Percentiles rank a stretch among this genome's conserved stretches.
These are phyloP conservation scores for Senecio squalidus DNA, from an alignment of 140 eudicot species.

Conservation along the genomic window DNA sequence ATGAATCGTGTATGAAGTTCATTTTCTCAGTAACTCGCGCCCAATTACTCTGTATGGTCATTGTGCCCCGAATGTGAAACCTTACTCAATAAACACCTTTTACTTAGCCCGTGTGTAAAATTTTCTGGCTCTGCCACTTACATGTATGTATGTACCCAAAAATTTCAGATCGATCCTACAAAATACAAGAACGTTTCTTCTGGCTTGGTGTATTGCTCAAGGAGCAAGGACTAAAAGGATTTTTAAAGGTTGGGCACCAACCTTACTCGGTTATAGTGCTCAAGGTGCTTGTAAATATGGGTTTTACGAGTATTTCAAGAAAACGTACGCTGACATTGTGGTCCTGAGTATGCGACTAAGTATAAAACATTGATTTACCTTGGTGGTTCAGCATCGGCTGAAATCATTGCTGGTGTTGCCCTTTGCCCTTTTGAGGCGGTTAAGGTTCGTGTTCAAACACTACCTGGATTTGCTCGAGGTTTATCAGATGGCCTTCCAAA, in stretches of 20 bases:
- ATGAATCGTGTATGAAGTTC: too few species aligned
- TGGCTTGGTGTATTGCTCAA: background rate
- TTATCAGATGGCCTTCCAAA: background rate
- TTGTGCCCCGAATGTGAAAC: too few species aligned
- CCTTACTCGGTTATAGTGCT: background rate
- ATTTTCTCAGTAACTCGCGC: too few species aligned
- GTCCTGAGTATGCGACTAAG: background rate
- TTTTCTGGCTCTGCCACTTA: too few species aligned
- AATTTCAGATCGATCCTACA: background rate
- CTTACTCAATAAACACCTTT: too few species aligned
- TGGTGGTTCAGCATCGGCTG: background rate
- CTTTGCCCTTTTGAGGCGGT: background rate
- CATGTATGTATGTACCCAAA: background rate
- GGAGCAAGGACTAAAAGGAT: background rate
- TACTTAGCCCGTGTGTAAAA: background rate
- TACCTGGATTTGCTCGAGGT: background rate
- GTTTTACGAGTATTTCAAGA: background rate
- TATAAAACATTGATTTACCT: background rate
- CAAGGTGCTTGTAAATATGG: background rate
- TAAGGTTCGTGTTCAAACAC: background rate
- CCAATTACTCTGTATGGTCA: too few species aligned
- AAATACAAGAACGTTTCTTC: background rate
- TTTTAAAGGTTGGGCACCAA: background rate
- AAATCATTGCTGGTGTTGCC: background rate
- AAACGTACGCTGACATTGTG: background rate